Base-by-base conservation (phyloP, 768 basidiomycete genomes). In the Cubamyces lactineus region DNA sequence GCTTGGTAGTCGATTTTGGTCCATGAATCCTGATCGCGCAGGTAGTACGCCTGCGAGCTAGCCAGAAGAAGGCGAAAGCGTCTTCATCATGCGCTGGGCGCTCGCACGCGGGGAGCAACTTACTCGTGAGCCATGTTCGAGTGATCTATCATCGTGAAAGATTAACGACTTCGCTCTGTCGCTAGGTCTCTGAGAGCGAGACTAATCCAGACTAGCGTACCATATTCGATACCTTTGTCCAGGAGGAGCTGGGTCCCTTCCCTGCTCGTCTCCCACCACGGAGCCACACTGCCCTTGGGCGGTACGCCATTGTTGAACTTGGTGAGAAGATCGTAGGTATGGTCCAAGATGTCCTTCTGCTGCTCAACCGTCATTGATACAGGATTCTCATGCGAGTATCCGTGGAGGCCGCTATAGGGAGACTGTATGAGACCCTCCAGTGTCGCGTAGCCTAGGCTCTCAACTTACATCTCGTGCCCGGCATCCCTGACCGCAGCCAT, bases 211-310 rank as follows among this genome's bases (percentile, higher is more conserved):
- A 30, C 15, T 9, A 9, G 54, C 75, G 52, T 60, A 86, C 86
- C 88, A 68, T 92, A 91, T 76, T 88, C 81, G 47, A 92, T 87
- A 0, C 90, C 90, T 64, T 86, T 86, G 40, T 87, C 85, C 23
- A 89, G 79, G 24, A 91, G 74, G 24, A 91, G 76, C 16, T 82
- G 73, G 0, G 84, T 84, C 3, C 85, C 86, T 71, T 88, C 87
- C 63, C 82, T 85, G 72, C 83, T 86, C 2, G 84, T 84, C 71
- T 92, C 90, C 89, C 89, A 92, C 88, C 89, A 92, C 0, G 88
- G 89, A 1, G 88, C 89, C 38, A 89, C 87, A 52, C 81, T 84
- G 41, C 85, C 86, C 70, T 82, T 84, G 0, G 85, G 86, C 23
- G 84, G 76, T 16, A 80, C 72, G 24, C 85, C 84, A 61, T 82